Base-by-base conservation (phyloP, 2,329 filamentous ascomycete genomes). In the Sporothrix euskadiensis region DNA sequence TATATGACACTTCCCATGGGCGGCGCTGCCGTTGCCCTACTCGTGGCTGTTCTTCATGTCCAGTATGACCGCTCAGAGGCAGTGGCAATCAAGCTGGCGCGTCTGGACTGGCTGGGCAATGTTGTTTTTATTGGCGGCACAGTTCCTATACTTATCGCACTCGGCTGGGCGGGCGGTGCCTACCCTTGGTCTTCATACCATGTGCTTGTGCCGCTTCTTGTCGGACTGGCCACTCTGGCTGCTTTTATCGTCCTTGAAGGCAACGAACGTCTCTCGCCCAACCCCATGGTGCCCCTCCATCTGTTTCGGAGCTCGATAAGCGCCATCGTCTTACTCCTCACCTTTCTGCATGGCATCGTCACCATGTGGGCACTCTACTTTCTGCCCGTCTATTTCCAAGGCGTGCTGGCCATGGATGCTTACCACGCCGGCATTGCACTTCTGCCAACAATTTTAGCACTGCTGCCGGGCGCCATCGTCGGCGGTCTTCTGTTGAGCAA, bases 331-430 rank as follows among this genome's bases (percentile, higher is more conserved):
- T 82, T 82, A 66, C 61, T 78, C 4, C 73, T 82, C 22, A 82
- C 81, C 14, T 72, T 72, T 35, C 22, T 68, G 9, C 59, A 72
- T 61, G 79, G 79, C 32, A 76, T 85, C 16, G 75, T 84, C 22
- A 77, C 80, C 0, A 80, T 80, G 71, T 82, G 82, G 77, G 77
- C 80, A 4, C 35, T 66, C 71, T 83, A 81, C 77, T 85, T 84
- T 75, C 76, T 85, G 1, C 83, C 84, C 0, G 77, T 85, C 16
- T 86, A 85, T 77, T 86, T 86, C 77, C 83, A 85, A 72, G 81
- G 79, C 6, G 81, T 85, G 0, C 78, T 80, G 1, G 74, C 74
- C 1, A 76, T 79, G 5, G 78, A 79, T 0, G 79, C 84, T 0
- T 76, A 77, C 0, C 74, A 78, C 10, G 79, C 81, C 0, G 81